Evolutionary conservation across 345 rosid species (phyloP), one percentile per base, ranked within the genome.

Genomic region (Euphorbia lathyris): DNA sequence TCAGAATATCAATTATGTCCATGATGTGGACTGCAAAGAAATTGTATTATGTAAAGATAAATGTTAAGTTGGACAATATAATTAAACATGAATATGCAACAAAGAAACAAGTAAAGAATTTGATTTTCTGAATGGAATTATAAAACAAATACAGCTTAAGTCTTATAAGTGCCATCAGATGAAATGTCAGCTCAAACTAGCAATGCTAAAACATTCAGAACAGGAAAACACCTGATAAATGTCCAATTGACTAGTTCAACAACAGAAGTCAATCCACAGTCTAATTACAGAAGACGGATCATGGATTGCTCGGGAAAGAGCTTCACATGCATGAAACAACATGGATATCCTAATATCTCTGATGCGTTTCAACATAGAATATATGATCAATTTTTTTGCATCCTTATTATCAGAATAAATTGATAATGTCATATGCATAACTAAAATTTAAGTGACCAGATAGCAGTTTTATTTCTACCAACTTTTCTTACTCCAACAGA

Each of bases 401-500:
- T 38, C 9, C 7, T 23, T 12, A 38, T 23, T 34, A 36, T 9
- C 10, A 7, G 30, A 53, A 34, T 60, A 20, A 1, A 19, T 12
- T 14, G 26, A 8, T 26, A 53, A 29, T 19, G 43, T 59, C n/a
- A 16, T 7, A 11, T 12, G 1, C 22, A 42, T 13, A 63, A 19
- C 5, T 62, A 38, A 57, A 25, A 50, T 8, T 17, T 70, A 63
- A 30, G 57, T 26, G 38, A 50, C n/a, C 7, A 2, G 43, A 26
- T 14, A 8, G 16, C 5, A 17, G 59, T 59, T 47, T 66, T 51
- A 68, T 65, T 62, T 34, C 64, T 65, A 74, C 80, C 73, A 67
- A 59, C 45, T 71, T 73, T 68, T 72, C 74, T 58, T 58, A 71
- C 71, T 43, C 74, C 67, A 65, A 52, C 32, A 72, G 38, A 50